Base-by-base conservation (phyloP, 768 basidiomycete species). In the Naganishia antarctica region DNA sequence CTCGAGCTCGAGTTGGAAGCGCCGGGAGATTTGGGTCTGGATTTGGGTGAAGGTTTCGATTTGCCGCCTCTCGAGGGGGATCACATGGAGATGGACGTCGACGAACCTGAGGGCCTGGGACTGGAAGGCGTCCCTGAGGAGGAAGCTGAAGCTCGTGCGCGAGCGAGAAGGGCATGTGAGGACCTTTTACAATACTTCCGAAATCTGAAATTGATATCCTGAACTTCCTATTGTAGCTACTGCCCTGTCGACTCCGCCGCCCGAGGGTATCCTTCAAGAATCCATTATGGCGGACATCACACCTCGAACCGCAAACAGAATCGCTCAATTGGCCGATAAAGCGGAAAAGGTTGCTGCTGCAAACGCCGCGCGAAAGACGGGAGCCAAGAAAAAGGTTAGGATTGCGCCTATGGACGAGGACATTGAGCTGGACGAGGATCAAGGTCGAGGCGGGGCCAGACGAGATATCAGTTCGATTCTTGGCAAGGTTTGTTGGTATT, bases 191-290 rank as follows among this genome's bases (percentile, higher is more conserved):
- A 40, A 25, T 37, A 43, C 26, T 64, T 40, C n/a, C n/a, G n/a
- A n/a, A n/a, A n/a, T n/a, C n/a, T n/a, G n/a, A n/a, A n/a, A n/a
- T n/a, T n/a, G n/a, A n/a, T n/a, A n/a, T n/a, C n/a, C 64, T 28
- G 43, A 44, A 34, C 29, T 43, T 23, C 23, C 57, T 40, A 82
- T 88, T 45, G 85, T 85, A 29, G 87, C 88, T 63, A 81, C 84
- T 46, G 90, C 90, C 6, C 79, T 81, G 28, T 92, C 91, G 1
- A 90, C 91, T 26, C 88, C 87, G 1, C 86, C 86, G 13, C 83
- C 84, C 7, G 78, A 80, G 41, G 71, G 70, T 69, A 82, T 68
- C 13, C 64, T 68, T 16, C 65, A 53, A 2, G 65, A 60, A 2
- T 45, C 51, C 62, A 68, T 47, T 49, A 65, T 61, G 64, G 51